Base-by-base conservation (phyloP, 495 filamentous ascomycete genomes). In the Penicillium taxi region DNA sequence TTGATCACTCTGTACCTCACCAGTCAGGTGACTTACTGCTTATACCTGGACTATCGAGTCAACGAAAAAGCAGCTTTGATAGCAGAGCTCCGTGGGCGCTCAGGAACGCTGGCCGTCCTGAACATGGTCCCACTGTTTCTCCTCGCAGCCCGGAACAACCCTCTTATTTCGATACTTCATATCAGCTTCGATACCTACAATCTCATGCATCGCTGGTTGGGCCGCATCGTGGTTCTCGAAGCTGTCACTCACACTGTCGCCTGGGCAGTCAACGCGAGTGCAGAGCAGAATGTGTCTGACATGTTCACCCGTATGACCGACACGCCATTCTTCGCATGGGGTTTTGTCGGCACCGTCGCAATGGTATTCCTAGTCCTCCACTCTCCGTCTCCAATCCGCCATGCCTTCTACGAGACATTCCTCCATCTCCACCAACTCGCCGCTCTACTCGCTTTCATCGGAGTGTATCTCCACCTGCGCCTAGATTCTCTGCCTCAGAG, bases 131-230 rank as follows among this genome's bases (percentile, higher is more conserved):
- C 87, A 5, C 72, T 94, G 14, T 75, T 98, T 45, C 66, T 96
- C 36, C 75, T 96, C 41, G 90, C 88, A 11, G 79, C 86, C 14
- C 80, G 90, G 47, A 96, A 96, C 66, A 96, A 94, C 55, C 86
- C 86, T 11, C 64, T 96, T n/a, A 95, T 95, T 43, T 55, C 67
- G 5, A 58, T 94, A 9, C 69, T 94, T 46, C 78, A 77, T 18
- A 78, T 96, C 61, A 90, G 85, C 57, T 98, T 95, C 61, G 93
- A 98, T 64, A 94, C 89, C 0, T 96, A 87, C 71, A 96, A 96
- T 58, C 69, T 96, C 18, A 63, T 96, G 19, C 91, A 98, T 58
- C 80, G 91, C 24, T 98, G 91, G 90, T 79, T 96, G 37, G 91
- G 90, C 15, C 82, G 91, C 13, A 79, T 95, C 15, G 77, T 93